Percentiles rank a stretch among this genome's conserved stretches.
phyloP scores from a whole-genome alignment of 805 yeast species.

The Spathaspora passalidarum region DNA sequence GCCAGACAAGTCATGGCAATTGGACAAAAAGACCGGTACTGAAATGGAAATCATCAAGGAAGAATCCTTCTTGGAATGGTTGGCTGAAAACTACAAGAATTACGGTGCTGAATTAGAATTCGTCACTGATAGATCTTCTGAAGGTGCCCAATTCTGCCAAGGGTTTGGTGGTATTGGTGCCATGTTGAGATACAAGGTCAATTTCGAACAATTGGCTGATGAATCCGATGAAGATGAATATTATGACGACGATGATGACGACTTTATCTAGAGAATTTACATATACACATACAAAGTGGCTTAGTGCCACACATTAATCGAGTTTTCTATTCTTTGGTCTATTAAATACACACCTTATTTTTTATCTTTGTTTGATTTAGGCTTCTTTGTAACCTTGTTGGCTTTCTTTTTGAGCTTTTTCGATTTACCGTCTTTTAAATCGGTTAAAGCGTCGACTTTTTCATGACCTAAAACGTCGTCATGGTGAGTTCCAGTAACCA shows the following conservation, averaged over 20 bases:
- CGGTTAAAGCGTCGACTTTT: slow-evolving; percentile 64
- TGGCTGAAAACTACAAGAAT: slow-evolving; percentile 92
- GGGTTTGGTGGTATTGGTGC: slow-evolving; percentile 99
- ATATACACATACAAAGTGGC: background rate
- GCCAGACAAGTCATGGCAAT: slow-evolving; percentile 69
- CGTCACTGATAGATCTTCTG: slow-evolving; percentile 93
- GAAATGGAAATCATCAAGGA: slow-evolving; percentile 91
- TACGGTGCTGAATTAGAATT: slow-evolving; percentile 96
- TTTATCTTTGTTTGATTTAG: slow-evolving; percentile 3
- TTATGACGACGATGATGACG: slow-evolving; percentile 66
- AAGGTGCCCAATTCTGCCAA: slow-evolving; percentile 96
- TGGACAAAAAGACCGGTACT: slow-evolving; percentile 82
- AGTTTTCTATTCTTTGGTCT: background rate
- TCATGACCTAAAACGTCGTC: slow-evolving; percentile 67
- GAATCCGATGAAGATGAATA: slow-evolving; percentile 84
- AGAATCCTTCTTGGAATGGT: slow-evolving; percentile 89
- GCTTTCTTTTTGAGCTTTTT: slow-evolving; percentile 10
- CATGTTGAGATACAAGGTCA: slow-evolving; percentile 89
- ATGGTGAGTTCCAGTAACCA: slow-evolving; percentile 68
- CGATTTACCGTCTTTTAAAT: slow-evolving; percentile 31
- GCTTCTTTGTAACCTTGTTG: slow-evolving; percentile 5
- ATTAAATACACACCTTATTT: background rate
- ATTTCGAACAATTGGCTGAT: slow-evolving; percentile 91
- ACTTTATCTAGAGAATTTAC: slow-evolving; percentile 7
- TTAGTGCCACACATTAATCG: background rate